Evolutionary conservation across 2,329 filamentous ascomycete genomes (phyloP).

Genomic region (Berkeleyomyces rouxiae): DNA sequence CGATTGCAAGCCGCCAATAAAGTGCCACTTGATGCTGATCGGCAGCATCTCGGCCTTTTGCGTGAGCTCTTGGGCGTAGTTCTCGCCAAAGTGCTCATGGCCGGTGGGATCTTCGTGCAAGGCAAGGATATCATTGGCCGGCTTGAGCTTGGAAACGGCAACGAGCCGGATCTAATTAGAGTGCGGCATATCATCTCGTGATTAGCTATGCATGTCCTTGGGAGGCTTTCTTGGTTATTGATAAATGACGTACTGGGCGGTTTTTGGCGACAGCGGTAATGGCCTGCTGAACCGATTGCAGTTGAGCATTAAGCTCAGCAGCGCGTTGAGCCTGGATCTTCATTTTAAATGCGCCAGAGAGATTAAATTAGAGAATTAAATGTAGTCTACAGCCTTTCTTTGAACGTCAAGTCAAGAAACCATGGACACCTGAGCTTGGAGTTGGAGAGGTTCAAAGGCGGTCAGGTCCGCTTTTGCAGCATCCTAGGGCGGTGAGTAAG

Average conservation of each 20-base stretch:
- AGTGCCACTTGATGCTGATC: slow-evolving; percentile 71
- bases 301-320: slow-evolving; percentile 43
- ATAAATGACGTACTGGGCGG: slow-evolving; percentile 32
- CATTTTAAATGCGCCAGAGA: slow-evolving; percentile 29
- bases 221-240: background rate
- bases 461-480: background rate
- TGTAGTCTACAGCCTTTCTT: background rate
- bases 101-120: slow-evolving; percentile 46
- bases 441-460: background rate
- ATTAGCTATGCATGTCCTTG: background rate
- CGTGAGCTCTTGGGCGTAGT: slow-evolving; percentile 79
- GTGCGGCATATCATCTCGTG: background rate
- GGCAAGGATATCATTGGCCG: slow-evolving; percentile 74
- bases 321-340: slow-evolving; percentile 46
- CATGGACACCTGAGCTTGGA: background rate
- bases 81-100: slow-evolving; percentile 83
- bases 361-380: background rate
- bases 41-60: slow-evolving; percentile 76
- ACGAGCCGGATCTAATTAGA: slow-evolving; percentile 57
- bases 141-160: slow-evolving; percentile 92
- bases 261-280: slow-evolving; percentile 37
- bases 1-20: slow-evolving; percentile 86
- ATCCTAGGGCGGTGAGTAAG: slow-evolving; percentile 4
- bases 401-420: background rate
- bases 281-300: slow-evolving; percentile 42